Evolutionary conservation across 345 rosid genomes (phyloP), one percentile per base, ranked within the genome.

Genomic region (Eucalyptus melliodora): DNA sequence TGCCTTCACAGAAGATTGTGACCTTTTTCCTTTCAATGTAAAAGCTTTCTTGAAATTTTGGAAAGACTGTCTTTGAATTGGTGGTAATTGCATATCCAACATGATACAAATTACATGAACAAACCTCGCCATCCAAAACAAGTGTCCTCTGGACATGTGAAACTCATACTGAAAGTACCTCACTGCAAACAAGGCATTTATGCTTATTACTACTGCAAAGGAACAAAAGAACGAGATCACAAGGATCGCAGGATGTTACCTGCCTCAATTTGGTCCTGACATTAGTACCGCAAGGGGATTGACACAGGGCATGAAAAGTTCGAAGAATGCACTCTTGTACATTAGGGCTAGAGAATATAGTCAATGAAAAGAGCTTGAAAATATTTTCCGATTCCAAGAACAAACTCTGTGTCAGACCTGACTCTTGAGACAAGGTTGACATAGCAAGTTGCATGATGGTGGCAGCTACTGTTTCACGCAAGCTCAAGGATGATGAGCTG

Each of bases 251-350:
- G 80, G 50, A 6, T 69, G 80, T 51, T 94, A 95, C 97, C 97
- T 96, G 94, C 87, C 65, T 89, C 91, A 96, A 89, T 89, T 88
- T 95, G 87, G 89, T 85, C 91, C 94, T 94, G 88, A 93, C 90
- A 86, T 62, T 59, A 89, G 92, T 86, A 65, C 95, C 95, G 24
- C 92, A 91, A 50, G 95, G 93, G 17, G 95, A 96, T 65, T 89
- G 94, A 88, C 97, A 96, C 88, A 96, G 85, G 53, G 95, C 95
- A 62, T 90, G 89, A 92, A 96, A 96, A 88, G 92, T 93, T 59
- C 89, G 93, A 55, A 96, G 95, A 91, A 96, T 93, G 88, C 89
- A 92, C 89, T 92, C 92, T 88, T 95, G 96, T 90, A 95, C 93
- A 31, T 86, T 92, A 56, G 94, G 95, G 89, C 93, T 95, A 2